A percentile compares a stretch with the other conserved stretches of the same genome.
phyloP scores from a whole-genome alignment of 192 early-diverging fungal species.

The Chytriomyces hyalinus region DNA sequence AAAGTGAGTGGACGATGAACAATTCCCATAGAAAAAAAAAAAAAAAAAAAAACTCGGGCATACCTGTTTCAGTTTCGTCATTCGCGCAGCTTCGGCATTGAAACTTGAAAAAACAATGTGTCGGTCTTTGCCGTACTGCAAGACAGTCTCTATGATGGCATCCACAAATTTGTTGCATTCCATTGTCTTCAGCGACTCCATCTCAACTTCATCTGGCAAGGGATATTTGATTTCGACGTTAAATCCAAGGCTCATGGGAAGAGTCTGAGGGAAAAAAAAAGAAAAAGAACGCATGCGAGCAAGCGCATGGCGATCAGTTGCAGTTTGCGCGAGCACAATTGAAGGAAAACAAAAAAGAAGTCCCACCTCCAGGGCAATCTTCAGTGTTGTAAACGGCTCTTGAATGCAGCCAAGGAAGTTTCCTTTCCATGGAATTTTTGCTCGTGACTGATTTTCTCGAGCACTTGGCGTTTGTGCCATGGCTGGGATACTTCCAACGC shows the following conservation, averaged over 20 bases:
- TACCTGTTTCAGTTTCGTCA: slow-evolving; percentile 84
- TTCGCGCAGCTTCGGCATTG: slow-evolving; percentile 84
- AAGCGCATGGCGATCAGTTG: too few species aligned
- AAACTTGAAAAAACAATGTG: slow-evolving; percentile 92
- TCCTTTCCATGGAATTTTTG: slow-evolving; percentile 69
- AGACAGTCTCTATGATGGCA: slow-evolving; percentile 79
- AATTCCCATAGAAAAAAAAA: not conserved
- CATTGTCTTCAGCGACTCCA: slow-evolving; percentile 67
- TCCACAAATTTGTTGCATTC: slow-evolving; percentile 90
- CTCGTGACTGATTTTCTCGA: not conserved
- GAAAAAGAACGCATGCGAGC: not conserved
- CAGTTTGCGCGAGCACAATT: too few species aligned
- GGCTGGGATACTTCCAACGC: slow-evolving; percentile 31
- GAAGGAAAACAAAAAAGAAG: not conserved
- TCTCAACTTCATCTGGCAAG: slow-evolving; percentile 87
- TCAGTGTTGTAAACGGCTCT: slow-evolving; percentile 84
- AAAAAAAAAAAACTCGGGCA: not conserved
- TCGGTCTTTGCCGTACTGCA: slow-evolving; percentile 63
- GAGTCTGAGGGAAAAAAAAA: slow-evolving; percentile 46
- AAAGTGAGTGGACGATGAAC: not conserved
- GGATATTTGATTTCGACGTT: slow-evolving; percentile 98
- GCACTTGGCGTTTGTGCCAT: not conserved
- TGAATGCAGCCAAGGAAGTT: slow-evolving; percentile 83
- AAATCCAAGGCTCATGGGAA: slow-evolving; percentile 80
- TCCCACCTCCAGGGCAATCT: slow-evolving; percentile 60